A percentile compares a stretch with the other conserved stretches of the same genome.
These are phyloP conservation scores for Cladosporium sp. DNA, from an alignment of 2,329 filamentous ascomycete species.

Conservation along the genomic window DNA sequence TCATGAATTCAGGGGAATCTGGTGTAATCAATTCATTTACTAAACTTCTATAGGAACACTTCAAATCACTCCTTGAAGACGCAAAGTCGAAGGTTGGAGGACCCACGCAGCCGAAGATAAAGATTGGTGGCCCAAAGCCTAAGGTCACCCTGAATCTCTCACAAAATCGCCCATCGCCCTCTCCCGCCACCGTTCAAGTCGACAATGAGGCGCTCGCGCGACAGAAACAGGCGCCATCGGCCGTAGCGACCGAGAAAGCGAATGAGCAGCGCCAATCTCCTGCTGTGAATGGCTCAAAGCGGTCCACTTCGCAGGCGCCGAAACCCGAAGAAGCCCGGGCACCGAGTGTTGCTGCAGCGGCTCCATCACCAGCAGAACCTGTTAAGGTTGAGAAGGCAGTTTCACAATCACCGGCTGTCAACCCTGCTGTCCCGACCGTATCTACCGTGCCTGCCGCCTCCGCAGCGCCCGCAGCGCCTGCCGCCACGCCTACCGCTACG, in stretches of 20 bases:
- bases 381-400: conserved; percentile 39
- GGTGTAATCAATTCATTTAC: too few relatives aligned
- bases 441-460: too few relatives aligned
- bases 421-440: conserved; percentile 25
- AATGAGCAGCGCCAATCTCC: conserved; percentile 24
- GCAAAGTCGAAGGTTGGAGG: conserved; percentile 70
- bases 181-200: conserved; percentile 47
- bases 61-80: conserved; percentile 63
- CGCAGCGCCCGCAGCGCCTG: too few relatives aligned
- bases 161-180: conserved; percentile 31
- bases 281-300: conserved; percentile 26
- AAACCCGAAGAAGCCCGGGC: conserved; percentile 30
- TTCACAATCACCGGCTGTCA: conserved; percentile 42
- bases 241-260: conserved; percentile 39
- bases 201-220: conserved; percentile 52
- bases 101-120: conserved; percentile 71
- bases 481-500: conserved; percentile 2
- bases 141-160: conserved; percentile 37
- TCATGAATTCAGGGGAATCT: too few relatives aligned
- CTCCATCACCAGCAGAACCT: conserved; percentile 23
- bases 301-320: conserved; percentile 29
- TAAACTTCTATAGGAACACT: conserved; percentile 55
- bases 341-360: conserved; percentile 29
- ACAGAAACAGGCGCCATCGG: conserved; percentile 49
- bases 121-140: conserved; percentile 53